A percentile compares a stretch with the other conserved stretches of the same genome.
These are phyloP conservation scores for Salix koriyanagi DNA, from an alignment of 345 rosid species.

Conservation along the genomic window DNA sequence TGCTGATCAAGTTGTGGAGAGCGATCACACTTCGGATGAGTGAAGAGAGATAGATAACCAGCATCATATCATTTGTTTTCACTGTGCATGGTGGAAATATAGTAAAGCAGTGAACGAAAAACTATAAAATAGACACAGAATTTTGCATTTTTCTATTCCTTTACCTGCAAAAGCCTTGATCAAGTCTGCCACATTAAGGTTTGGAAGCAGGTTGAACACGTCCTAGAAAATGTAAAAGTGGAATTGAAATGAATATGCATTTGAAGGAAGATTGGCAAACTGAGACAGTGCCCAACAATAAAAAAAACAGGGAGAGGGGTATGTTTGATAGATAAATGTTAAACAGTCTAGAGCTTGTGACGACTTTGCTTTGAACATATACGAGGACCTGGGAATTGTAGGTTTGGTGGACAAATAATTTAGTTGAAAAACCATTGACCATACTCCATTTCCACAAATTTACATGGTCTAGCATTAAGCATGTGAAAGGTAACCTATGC, in stretches of 20 bases:
- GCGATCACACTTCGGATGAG: conserved; percentile 83
- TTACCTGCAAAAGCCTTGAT: conserved; percentile 83
- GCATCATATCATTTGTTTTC: conserved; percentile 91
- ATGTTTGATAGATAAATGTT: not conserved
- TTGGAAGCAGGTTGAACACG: conserved; percentile 87
- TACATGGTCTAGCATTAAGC: not conserved
- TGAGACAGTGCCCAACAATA: not conserved
- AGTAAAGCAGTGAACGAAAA: not conserved
- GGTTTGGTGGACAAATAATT: not conserved
- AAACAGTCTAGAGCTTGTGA: not conserved
- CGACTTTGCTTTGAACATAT: not conserved
- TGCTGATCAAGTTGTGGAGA: conserved; percentile 88
- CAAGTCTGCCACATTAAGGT: conserved; percentile 66
- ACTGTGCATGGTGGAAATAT: conserved; percentile 37
- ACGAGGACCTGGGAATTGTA: not conserved
- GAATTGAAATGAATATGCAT: not conserved
- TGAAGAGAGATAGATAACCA: conserved; percentile 74
- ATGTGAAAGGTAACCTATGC: not conserved
- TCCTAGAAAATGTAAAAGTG: conserved; percentile 39
- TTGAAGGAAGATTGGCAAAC: not conserved
- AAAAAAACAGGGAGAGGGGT: not conserved
- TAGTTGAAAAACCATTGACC: not conserved
- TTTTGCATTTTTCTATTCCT: not conserved
- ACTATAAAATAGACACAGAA: not conserved
- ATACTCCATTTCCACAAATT: not conserved